A percentile compares a stretch with the other conserved stretches of the same genome.
These are phyloP conservation scores for Alternaria sp. DNA, from an alignment of 2,329 filamentous ascomycete species.

Conservation along the genomic window DNA sequence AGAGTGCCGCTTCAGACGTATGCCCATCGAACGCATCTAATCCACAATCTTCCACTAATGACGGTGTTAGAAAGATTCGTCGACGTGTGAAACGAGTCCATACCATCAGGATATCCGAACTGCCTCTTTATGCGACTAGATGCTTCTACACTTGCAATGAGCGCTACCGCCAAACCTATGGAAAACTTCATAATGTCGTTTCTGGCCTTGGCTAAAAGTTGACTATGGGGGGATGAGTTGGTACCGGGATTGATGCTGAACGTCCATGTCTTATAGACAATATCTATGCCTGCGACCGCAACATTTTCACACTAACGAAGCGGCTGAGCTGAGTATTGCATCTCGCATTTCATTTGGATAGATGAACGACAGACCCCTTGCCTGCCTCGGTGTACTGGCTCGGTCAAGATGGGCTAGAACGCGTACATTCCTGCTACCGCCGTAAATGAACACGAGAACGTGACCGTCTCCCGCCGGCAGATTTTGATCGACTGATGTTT, in stretches of 20 bases:
- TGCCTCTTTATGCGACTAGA: constrained; percentile 32
- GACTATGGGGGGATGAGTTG: neutral
- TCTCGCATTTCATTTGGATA: constrained; percentile 41
- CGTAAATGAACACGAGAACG: constrained; percentile 24
- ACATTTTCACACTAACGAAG: constrained; percentile 3
- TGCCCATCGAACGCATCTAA: constrained; percentile 41
- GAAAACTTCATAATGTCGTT: constrained; percentile 31
- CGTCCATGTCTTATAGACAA: constrained; percentile 27
- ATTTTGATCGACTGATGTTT: constrained; percentile 13
- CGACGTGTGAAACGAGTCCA: neutral
- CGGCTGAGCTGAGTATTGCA: constrained; percentile 20
- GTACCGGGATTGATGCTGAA: constrained; percentile 8
- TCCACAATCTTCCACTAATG: constrained; percentile 32
- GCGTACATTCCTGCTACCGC: constrained; percentile 13
- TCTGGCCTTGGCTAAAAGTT: neutral
- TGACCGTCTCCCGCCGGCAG: constrained; percentile 23
- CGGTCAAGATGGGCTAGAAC: constrained; percentile 23
- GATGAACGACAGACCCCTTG: constrained; percentile 29
- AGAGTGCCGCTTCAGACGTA: constrained; percentile 36
- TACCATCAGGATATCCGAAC: constrained; percentile 32
- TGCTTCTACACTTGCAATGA: constrained; percentile 31
- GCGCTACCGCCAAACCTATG: constrained; percentile 26
- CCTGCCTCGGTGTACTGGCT: constrained; percentile 16
- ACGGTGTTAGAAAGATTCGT: neutral
- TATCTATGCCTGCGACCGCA: neutral